Conservation (phyloP, 2,329 filamentous ascomycete species). For the Monilinia aucupariae region DNA sequence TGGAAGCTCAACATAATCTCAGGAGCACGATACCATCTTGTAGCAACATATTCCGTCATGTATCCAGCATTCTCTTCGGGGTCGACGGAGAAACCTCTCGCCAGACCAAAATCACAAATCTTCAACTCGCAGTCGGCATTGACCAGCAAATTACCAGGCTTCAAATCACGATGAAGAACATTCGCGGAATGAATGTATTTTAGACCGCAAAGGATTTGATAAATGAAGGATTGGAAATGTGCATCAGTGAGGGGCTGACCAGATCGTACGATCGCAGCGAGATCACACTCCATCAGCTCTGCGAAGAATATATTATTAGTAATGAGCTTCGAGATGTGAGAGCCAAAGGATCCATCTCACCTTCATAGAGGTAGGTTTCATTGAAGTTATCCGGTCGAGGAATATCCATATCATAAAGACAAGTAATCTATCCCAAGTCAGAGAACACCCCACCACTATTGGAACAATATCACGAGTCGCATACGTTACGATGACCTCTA, state of each 20-base stretch:
- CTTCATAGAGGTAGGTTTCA: conserved; percentile 97
- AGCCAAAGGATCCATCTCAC: conserved; percentile 42
- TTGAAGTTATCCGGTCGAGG: conserved; percentile 97
- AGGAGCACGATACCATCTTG: conserved; percentile 95
- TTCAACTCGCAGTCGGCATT: conserved; percentile 99
- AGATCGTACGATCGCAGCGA: conserved; percentile 95
- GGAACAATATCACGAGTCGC: conserved; percentile 32
- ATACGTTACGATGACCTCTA: conserved; percentile 78
- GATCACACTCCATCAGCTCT: conserved; percentile 99
- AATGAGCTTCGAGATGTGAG: background rate
- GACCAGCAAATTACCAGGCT: conserved; percentile 93
- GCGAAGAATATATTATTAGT: conserved; percentile 27
- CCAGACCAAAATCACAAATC: conserved; percentile 97
- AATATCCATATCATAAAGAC: conserved; percentile 99
- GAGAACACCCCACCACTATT: conserved; percentile 24
- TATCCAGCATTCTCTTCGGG: conserved; percentile 98
- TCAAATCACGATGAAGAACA: conserved; percentile 92
- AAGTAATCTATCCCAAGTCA: conserved; percentile 73
- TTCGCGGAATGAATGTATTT: conserved; percentile 99
- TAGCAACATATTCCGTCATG: conserved; percentile 99
- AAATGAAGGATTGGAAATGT: conserved; percentile 99
- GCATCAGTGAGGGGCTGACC: conserved; percentile 96
- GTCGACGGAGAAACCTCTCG: conserved; percentile 92
- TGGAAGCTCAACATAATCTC: conserved; percentile 99
- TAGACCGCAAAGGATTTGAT: conserved; percentile 96